A percentile compares a stretch with the other conserved stretches of the same genome.
These are phyloP conservation scores for Vanderwaltozyma polyspora DNA, from an alignment of 805 yeast species.

Conservation along the genomic window DNA sequence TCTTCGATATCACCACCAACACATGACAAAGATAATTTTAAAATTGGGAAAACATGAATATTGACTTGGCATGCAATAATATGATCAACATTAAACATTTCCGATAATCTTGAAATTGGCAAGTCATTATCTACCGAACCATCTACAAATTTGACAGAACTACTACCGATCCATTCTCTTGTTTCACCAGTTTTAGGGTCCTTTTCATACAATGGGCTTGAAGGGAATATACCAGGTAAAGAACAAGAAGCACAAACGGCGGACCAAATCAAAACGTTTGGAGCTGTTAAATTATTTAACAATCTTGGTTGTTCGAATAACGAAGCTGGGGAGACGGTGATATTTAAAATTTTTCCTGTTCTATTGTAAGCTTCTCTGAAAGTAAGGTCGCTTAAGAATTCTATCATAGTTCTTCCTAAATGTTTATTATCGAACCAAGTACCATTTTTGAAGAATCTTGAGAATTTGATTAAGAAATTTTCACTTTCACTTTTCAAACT, in stretches of 20 bases:
- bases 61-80: conserved; percentile 96
- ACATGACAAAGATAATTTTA: conserved; percentile 54
- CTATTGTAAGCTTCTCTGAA: conserved; percentile 91
- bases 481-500: conserved; percentile 41
- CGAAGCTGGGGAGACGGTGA: conserved; percentile 88
- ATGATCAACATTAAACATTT: conserved; percentile 95
- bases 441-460: conserved; percentile 66
- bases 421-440: conserved; percentile 77
- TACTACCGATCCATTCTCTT: conserved; percentile 66
- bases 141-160: conserved; percentile 75
- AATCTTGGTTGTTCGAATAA: conserved; percentile 84
- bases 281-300: conserved; percentile 69
- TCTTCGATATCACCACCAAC: conserved; percentile 61
- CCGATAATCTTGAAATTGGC: conserved; percentile 81
- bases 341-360: conserved; percentile 85
- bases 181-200: conserved; percentile 59
- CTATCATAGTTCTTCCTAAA: conserved; percentile 61
- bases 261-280: conserved; percentile 74
- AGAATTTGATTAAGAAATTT: conserved; percentile 39
- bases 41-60: conserved; percentile 87
- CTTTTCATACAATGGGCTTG: conserved; percentile 77
- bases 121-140: conserved; percentile 93
- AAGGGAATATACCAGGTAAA: conserved; percentile 82
- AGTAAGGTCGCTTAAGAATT: conserved; percentile 77
- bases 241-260: conserved; percentile 93